Evolutionary conservation across 129 eudicot species (phyloP), one percentile per base, ranked within the genome.

Genomic region (Tanacetum coccineum): DNA sequence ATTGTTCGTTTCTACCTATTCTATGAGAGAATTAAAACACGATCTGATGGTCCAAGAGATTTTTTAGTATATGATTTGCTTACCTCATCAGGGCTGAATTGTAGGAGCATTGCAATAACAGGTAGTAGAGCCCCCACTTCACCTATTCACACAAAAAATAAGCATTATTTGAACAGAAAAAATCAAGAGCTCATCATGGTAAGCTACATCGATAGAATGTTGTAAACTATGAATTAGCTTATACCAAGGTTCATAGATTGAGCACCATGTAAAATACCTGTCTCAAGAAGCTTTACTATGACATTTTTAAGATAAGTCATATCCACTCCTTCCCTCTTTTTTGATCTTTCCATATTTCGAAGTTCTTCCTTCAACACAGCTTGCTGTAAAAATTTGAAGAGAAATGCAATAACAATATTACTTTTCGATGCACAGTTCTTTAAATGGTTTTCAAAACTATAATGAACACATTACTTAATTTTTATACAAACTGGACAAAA

Each of bases 31-130:
- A 61, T 6, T 4, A 18, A 53, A 67, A 63, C 11, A 25, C n/a
- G 3, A 44, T 19, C 46, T 53, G 14, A 57, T 70, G 20, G 11
- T 70, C 12, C 32, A 57, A 39, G 21, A 58, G 21, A 59, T 15
- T 17, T 26, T 59, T 59, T 6, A 47, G 49, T 13, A 65, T 11
- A 75, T 19, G 11, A 28, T 22, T 60, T 68, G 42, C 80, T 82
- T 71, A 94, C 99, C 99, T 94, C 99, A 40, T 94, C 99, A 6
- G 99, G 99, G 77, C 97, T 89, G 82, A 94, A 94, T 47, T 94
- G 99, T 54, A 94, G 99, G 55, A 94, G 97, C 97, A 87, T 94
- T 17, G 93, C 99, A 47, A 94, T 73, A 55, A 94, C 99, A 44
- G 99, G 99, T 26, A 94, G 85, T 74, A 94, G 73, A 53, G 95